Conservation (phyloP, 179 eudicot genomes). For the Nepenthes alata region DNA sequence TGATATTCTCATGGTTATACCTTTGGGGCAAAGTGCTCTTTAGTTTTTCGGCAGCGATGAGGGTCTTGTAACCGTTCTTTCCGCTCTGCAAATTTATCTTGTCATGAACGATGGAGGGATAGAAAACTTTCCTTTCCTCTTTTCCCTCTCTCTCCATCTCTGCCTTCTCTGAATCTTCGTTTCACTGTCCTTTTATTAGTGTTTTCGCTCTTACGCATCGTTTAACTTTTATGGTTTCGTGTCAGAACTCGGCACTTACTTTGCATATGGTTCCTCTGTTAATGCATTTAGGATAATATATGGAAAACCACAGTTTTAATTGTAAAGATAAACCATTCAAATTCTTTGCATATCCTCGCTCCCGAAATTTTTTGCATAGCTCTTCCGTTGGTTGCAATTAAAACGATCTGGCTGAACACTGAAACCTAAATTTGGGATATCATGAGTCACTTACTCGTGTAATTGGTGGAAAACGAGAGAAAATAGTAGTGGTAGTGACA, state of each 20-base stretch:
- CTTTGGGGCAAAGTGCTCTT: background rate
- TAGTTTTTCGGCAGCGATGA: conserved; percentile 7
- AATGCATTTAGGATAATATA: background rate
- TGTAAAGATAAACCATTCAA: conserved; percentile 6
- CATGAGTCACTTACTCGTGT: background rate
- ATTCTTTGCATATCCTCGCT: background rate
- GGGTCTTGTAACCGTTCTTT: conserved; percentile 5
- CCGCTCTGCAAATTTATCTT: conserved; percentile 23
- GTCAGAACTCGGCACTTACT: background rate
- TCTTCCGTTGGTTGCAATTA: background rate
- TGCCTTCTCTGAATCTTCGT: too few relatives aligned
- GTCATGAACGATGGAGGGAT: conserved; percentile 20
- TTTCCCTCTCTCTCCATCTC: too few relatives aligned
- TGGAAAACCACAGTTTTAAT: conserved; percentile 9
- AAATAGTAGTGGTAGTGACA: background rate
- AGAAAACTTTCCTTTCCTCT: conserved; percentile 5
- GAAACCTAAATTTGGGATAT: background rate
- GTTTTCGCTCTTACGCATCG: background rate
- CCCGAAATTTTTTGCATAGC: background rate
- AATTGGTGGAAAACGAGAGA: background rate
- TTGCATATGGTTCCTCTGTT: background rate
- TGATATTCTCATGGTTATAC: background rate
- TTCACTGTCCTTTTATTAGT: too few relatives aligned
- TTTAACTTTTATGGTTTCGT: background rate
- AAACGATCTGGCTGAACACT: background rate